Evolutionary conservation across 169 alveolate genomes (phyloP).

Genomic region (Cyclospora cayetanensis): DNA sequence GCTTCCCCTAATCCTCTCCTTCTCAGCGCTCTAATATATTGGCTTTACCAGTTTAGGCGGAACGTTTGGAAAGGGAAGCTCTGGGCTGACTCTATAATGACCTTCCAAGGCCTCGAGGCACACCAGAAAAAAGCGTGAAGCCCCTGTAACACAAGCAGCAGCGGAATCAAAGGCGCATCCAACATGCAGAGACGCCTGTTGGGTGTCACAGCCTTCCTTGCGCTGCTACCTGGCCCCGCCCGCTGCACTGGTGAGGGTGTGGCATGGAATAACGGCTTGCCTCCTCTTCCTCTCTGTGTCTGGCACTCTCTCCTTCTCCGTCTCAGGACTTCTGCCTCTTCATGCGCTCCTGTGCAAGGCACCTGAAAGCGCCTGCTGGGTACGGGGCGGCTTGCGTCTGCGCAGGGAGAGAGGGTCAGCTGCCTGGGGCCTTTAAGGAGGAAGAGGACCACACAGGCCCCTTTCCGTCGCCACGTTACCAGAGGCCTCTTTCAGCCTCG

Average conservation of each 20-base stretch:
- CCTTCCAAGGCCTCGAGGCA: too few relatives aligned
- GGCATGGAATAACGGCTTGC: too few relatives aligned
- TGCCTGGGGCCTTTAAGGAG: background rate
- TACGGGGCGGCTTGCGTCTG: background rate
- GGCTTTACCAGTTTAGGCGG: too few relatives aligned
- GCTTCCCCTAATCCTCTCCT: too few relatives aligned
- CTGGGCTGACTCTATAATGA: too few relatives aligned
- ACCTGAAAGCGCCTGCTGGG: background rate
- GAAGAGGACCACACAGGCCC: background rate
- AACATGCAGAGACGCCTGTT: background rate
- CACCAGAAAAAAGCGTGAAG: too few relatives aligned
- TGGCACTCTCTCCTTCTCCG: background rate
- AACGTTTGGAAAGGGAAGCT: too few relatives aligned
- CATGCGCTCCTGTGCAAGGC: too few relatives aligned
- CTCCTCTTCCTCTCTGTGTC: background rate
- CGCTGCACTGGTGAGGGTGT: background rate
- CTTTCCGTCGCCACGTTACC: slow-evolving; percentile 31
- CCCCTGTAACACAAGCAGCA: slow-evolving; percentile 2
- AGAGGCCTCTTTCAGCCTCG: slow-evolving; percentile 29
- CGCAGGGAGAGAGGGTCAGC: background rate
- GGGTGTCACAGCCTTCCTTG: background rate
- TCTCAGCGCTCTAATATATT: too few relatives aligned
- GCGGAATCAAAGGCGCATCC: background rate
- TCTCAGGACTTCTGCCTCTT: background rate
- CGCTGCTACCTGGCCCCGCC: slow-evolving; percentile 1